Base-by-base conservation (phyloP, 2,329 filamentous ascomycete species). In the Bertia moriformis region DNA sequence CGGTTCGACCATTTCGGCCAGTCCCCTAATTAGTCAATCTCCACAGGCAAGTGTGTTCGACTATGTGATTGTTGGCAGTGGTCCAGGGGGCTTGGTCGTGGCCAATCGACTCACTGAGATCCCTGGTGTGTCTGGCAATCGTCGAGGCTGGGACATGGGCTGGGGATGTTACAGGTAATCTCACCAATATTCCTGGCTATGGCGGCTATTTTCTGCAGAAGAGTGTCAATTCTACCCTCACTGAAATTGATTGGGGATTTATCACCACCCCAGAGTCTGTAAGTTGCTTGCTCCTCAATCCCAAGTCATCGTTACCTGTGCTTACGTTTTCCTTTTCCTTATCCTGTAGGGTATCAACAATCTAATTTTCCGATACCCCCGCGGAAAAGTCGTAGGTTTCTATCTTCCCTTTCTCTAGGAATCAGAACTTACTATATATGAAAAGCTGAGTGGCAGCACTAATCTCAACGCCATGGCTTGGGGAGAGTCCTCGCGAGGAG, bases 161-260 rank as follows among this genome's bases (percentile, higher is more conserved):
- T 17, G 32, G 17, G 39, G 33, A 53, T 14, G 44, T 49, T 30
- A 56, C 53, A 44, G 52, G 52, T 14, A 55, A 56, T 36, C 17
- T 43, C 1, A 51, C 47, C 4, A 33, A 45, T 4, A 43, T 56
- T 3, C 55, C 54, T 2, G 52, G 38, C 1, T 51, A 51, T 24
- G 32, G n/a, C n/a, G 37, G 2, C 42, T 42, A 14, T 45, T 42
- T 14, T 48, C 43, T 18, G 42, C 45, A 0, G 51, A 54, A 5
- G 48, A 51, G 37, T 47, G 46, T 2, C 22, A 38, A 3, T 43
- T 50, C 18, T 46, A 40, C 19, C 43, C 49, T 18, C 48, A n/a
- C 49, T 1, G 38, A 46, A 42, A 2, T 35, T 18, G 32, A 35
- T 18, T 35, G 32, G 32, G 15, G 15, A 35, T 35, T 35, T 18